Evolutionary conservation across 768 basidiomycete species (phyloP), one percentile per base, ranked within the genome.

Genomic region (Naematelia aurantialba): DNA sequence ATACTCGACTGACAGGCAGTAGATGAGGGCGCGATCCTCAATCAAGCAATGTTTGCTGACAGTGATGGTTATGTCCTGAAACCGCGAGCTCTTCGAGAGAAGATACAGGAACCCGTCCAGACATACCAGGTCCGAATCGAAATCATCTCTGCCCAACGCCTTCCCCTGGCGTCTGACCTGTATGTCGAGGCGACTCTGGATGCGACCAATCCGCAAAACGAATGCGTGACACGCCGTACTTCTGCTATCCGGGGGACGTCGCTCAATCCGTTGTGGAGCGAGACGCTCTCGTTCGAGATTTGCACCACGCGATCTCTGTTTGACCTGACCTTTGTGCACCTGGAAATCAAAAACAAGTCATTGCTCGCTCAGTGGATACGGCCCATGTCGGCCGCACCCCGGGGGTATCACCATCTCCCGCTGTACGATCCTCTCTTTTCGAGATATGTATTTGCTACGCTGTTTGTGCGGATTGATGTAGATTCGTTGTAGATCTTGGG

Each of bases 41-140:
- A 96, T 70, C 85, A 89, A 60, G 90, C 93, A 4, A 92, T 98
- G 90, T 99, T 99, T 77, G 93, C 94, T 65, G 89, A 88, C n/a
- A 83, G 88, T 4, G 81, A 84, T 1, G 94, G 94, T 0, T 96
- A 90, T 69, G 85, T 99, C 1, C 83, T 96, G 42, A 96, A 97
- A 73, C 94, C 94, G 1, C 81, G 81, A 2, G 84, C 87, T 1
- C 81, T 97, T 11, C 81, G 90, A 5, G 77, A 77, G n/a, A 79
- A 82, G 30, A 31, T 63, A 82, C 85, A 66, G 85, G 89, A 75
- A 82, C 84, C 19, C 74, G 84, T 10, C 73, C 87, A 27, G 63
- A 76, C 44, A 79, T 81, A 60, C 79, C 80, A 45, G 85, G 39
- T 55, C 22, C 47, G 50, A 12, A 19, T 56, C 2, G 60, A 85